Conservation (phyloP, 129 eudicot species). For the Tanacetum coccineum region DNA sequence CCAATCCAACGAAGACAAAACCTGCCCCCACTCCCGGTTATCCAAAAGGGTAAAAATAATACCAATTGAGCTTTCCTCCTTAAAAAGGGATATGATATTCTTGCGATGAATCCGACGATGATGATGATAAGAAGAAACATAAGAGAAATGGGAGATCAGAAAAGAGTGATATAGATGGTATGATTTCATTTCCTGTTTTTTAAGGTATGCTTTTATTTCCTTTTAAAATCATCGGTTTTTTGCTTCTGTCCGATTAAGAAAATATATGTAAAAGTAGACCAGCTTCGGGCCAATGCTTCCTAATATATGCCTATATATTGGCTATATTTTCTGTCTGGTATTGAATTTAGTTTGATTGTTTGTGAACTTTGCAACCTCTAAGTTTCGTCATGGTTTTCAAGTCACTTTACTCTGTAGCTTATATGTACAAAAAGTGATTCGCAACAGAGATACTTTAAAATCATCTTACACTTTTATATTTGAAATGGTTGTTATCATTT, state of each 20-base stretch:
- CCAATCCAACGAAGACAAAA: no score
- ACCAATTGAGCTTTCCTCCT: no score
- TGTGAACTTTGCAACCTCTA: no score
- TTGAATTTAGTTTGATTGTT: no score
- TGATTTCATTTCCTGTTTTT: neutral
- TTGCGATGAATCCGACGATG: constrained; percentile 31
- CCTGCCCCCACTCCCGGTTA: no score
- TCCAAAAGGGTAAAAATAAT: no score
- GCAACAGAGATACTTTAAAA: no score
- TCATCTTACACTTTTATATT: neutral
- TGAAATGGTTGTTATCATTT: neutral
- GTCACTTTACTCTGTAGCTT: no score
- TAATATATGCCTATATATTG: neutral
- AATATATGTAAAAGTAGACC: no score
- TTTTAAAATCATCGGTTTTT: neutral
- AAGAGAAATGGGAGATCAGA: constrained; percentile 22
- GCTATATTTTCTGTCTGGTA: neutral
- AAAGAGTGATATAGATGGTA: constrained; percentile 19
- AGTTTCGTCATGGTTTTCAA: no score
- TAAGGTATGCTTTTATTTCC: neutral
- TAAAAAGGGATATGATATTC: constrained; percentile 38
- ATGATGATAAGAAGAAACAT: constrained; percentile 34
- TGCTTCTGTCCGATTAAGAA: neutral
- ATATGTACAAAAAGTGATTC: no score
- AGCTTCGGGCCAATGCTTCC: neutral